phyloP scores from a whole-genome alignment of 768 basidiomycete genomes.

The Leccinum broughii region DNA sequence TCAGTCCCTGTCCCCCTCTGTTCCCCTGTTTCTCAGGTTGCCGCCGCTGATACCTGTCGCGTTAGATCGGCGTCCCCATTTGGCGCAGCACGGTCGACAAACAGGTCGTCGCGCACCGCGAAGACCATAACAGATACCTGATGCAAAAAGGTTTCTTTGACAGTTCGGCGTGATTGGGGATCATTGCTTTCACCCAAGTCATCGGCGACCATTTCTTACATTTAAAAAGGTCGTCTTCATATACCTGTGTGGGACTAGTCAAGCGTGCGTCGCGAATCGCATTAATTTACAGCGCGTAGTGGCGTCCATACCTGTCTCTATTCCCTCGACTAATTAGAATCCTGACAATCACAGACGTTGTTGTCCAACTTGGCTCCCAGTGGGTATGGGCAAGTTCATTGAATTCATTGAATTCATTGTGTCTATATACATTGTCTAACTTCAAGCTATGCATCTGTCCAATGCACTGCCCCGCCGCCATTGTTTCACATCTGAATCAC shows the following conservation, averaged over 20 bases:
- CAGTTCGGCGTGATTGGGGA: slow-evolving; percentile 4
- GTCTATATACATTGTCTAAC: background rate
- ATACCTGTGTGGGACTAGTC: background rate
- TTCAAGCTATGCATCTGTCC: background rate
- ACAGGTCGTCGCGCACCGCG: slow-evolving; percentile 43
- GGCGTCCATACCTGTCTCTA: background rate
- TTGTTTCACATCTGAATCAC: background rate
- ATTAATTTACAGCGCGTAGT: background rate
- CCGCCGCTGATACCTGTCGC: background rate
- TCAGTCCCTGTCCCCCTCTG: slow-evolving; percentile 29
- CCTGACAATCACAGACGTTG: background rate
- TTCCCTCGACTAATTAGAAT: background rate
- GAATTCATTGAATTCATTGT: background rate
- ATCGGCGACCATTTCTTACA: background rate
- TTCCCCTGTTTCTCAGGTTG: background rate
- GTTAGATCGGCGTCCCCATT: slow-evolving; percentile 51
- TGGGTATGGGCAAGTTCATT: background rate
- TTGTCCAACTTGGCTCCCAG: background rate
- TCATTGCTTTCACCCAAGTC: too few relatives aligned
- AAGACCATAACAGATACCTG: slow-evolving; percentile 50
- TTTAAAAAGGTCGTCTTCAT: background rate
- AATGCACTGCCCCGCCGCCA: background rate
- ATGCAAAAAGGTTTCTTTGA: slow-evolving; percentile 44
- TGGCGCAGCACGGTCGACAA: slow-evolving; percentile 54
- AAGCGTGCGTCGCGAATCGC: background rate